phyloP scores from a whole-genome alignment of 768 basidiomycete species.

The Pisolithus tinctorius region DNA sequence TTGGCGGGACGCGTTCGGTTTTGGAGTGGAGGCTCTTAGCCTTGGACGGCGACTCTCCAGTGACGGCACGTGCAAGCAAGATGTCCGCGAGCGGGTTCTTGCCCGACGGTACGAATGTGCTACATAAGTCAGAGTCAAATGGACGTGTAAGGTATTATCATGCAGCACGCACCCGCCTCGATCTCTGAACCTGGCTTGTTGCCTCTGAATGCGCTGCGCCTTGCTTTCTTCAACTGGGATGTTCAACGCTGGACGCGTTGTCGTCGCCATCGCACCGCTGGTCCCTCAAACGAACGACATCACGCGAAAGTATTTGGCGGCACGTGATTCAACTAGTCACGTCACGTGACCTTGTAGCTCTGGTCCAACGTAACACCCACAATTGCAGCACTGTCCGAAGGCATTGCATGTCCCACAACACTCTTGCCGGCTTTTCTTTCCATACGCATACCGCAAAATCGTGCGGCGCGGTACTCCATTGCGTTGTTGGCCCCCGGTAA shows the following conservation, averaged over 20 bases:
- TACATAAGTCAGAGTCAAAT: conserved; percentile 13
- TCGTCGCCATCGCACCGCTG: not conserved
- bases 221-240: conserved; percentile 52
- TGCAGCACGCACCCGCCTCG: conserved; percentile 48
- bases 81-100: conserved; percentile 46
- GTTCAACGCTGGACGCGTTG: conserved; percentile 7
- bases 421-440: too few species aligned
- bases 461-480: too few species aligned
- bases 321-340: too few species aligned
- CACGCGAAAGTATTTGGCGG: too few species aligned
- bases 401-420: too few species aligned
- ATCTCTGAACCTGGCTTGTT: conserved; percentile 62
- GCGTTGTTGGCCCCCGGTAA: too few species aligned
- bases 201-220: conserved; percentile 51
- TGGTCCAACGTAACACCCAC: too few species aligned
- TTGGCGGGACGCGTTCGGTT: not conserved
- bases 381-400: too few species aligned
- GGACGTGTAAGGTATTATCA: not conserved
- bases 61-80: conserved; percentile 43
- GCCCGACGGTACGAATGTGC: conserved; percentile 48
- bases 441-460: too few species aligned
- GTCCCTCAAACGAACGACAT: too few species aligned
- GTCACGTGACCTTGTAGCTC: too few species aligned
- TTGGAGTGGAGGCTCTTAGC: not conserved
- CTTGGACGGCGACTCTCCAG: conserved; percentile 41